Evolutionary conservation across 2,329 filamentous ascomycete species (phyloP).

Genomic region (Aspergillus floridensis): DNA sequence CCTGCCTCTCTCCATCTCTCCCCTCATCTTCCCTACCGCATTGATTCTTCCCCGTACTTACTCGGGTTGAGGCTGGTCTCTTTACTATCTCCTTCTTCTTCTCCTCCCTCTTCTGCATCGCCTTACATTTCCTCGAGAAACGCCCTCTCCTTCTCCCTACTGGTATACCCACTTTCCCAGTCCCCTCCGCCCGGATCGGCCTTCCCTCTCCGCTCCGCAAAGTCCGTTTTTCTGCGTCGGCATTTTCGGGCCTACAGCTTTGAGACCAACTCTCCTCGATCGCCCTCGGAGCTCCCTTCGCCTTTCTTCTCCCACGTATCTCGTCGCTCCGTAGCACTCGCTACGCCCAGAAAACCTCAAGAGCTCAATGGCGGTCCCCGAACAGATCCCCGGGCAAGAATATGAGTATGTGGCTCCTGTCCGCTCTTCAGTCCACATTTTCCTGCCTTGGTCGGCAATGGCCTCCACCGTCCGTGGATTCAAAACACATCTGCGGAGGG

Average conservation of each 20-base stretch:
- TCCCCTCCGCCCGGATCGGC: conserved; percentile 8
- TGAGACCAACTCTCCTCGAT: conserved; percentile 7
- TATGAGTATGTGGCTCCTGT: conserved; percentile 42
- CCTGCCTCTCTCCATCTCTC: conserved; percentile 5
- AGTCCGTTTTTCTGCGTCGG: conserved; percentile 19
- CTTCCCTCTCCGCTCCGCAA: conserved; percentile 18
- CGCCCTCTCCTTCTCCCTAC: neutral
- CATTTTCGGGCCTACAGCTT: conserved; percentile 11
- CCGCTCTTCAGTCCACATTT: neutral
- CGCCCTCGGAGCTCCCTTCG: neutral
- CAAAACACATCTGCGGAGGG: no score
- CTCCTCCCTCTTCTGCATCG: conserved; percentile 9
- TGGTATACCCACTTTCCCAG: neutral
- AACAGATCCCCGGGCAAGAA: conserved; percentile 44
- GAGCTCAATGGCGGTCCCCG: conserved; percentile 42
- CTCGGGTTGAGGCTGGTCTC: neutral
- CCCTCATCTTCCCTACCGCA: conserved; percentile 2
- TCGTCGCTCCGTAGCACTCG: conserved; percentile 26
- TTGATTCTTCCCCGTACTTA: neutral
- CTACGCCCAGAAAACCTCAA: conserved; percentile 34
- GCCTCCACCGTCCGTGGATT: neutral
- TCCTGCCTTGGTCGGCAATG: conserved; percentile 1
- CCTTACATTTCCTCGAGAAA: neutral
- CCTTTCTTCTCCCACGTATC: conserved; percentile 10
- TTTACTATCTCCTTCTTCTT: conserved; percentile 4